Conservation (phyloP, 2,329 filamentous ascomycete species). For the Beauveria bassiana region DNA sequence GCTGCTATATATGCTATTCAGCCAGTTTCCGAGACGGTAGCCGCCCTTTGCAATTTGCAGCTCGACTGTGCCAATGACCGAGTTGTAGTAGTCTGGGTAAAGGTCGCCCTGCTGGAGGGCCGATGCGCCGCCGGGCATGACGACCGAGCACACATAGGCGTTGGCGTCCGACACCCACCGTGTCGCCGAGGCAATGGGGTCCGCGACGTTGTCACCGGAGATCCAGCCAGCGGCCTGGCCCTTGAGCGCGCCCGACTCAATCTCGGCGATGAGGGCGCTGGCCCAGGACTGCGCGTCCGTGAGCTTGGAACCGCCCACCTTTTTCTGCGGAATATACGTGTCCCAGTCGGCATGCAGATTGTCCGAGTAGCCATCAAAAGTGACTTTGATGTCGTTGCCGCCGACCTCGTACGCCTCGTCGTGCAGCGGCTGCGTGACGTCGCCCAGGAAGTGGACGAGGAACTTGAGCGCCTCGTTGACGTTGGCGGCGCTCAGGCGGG, state of each 20-base stretch:
- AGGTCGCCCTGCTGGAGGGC: constrained; percentile 33
- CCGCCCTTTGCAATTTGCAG: constrained; percentile 39
- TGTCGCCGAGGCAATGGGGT: constrained; percentile 25
- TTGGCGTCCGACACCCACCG: constrained; percentile 36
- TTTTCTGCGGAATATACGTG: constrained; percentile 44
- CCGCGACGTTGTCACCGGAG: constrained; percentile 24
- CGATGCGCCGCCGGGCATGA: constrained; percentile 29
- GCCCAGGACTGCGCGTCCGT: constrained; percentile 33
- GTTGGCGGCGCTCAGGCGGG: constrained; percentile 13
- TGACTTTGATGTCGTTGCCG: constrained; percentile 24
- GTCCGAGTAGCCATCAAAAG: constrained; percentile 33
- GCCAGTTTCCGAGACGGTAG: constrained; percentile 26
- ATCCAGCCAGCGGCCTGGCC: constrained; percentile 28
- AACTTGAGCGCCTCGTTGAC: constrained; percentile 18
- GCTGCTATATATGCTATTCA: constrained; percentile 20
- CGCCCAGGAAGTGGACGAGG: constrained; percentile 43
- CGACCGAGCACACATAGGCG: constrained; percentile 34
- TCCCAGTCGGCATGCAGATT: constrained; percentile 59
- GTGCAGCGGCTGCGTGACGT: constrained; percentile 49
- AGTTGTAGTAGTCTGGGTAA: constrained; percentile 31
- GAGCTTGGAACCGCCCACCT: constrained; percentile 28
- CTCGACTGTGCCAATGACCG: constrained; percentile 30
- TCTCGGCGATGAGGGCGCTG: constrained; percentile 24
- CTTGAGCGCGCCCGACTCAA: constrained; percentile 30
- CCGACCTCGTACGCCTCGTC: constrained; percentile 44